Conservation (phyloP, 495 filamentous ascomycete genomes). For the Beverwykella pulmonaria region DNA sequence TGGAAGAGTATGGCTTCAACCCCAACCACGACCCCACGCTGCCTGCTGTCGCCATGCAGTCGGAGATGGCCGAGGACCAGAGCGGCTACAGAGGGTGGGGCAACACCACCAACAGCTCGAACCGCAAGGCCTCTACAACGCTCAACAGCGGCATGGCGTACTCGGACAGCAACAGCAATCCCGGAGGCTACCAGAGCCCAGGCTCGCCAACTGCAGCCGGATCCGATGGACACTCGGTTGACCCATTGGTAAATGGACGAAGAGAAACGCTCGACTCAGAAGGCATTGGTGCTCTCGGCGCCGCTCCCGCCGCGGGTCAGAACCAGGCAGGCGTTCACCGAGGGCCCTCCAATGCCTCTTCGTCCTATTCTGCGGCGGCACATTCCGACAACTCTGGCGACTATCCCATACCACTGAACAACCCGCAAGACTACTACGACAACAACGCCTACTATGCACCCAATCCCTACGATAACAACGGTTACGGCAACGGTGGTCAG, state of each 20-base stretch:
- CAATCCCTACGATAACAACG: conserved; percentile 59
- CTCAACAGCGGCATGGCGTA: conserved; percentile 78
- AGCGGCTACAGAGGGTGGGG: conserved; percentile 95
- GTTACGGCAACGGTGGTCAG: conserved; percentile 57
- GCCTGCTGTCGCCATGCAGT: conserved; percentile 62
- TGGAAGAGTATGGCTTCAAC: conserved; percentile 95
- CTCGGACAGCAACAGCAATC: conserved; percentile 66
- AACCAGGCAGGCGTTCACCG: conserved; percentile 76
- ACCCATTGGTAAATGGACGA: conserved; percentile 60
- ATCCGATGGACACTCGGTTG: conserved; percentile 73
- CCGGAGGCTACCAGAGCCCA: conserved; percentile 59
- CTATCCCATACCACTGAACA: conserved; percentile 57
- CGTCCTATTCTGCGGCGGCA: conserved; percentile 82
- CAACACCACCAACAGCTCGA: conserved; percentile 72
- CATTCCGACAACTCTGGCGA: conserved; percentile 85
- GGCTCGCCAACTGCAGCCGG: conserved; percentile 67
- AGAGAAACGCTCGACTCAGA: conserved; percentile 59
- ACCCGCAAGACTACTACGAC: conserved; percentile 57
- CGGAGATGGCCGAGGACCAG: conserved; percentile 58
- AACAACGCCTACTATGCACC: conserved; percentile 56
- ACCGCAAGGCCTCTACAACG: conserved; percentile 83
- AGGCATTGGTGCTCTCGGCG: conserved; percentile 69
- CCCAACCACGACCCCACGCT: conserved; percentile 89
- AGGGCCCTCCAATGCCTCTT: conserved; percentile 94
- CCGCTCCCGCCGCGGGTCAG: conserved; percentile 63